These are phyloP conservation scores for Cryphonectria parasitica DNA, from an alignment of 2,329 filamentous ascomycete species.

Conservation along the genomic window DNA sequence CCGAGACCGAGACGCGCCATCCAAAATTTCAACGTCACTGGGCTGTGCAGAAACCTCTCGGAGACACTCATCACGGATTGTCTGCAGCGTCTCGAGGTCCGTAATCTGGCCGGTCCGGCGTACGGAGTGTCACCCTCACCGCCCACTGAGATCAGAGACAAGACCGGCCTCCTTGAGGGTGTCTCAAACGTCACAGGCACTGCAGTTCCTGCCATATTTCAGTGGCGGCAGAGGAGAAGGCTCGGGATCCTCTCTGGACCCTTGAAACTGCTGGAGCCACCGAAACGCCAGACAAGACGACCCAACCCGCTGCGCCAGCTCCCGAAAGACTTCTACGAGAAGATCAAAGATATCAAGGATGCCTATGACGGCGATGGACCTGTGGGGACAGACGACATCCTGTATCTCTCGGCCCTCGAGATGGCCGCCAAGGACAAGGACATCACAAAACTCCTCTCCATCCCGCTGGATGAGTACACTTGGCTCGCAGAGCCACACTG, in stretches of 20 bases:
- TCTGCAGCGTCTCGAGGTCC: conserved; percentile 17
- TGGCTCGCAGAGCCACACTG: conserved; percentile 26
- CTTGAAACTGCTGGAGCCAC: conserved; percentile 13
- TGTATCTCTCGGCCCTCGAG: conserved; percentile 19
- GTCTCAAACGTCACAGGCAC: conserved; percentile 25
- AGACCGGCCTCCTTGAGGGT: conserved; percentile 19
- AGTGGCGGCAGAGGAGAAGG: conserved; percentile 24
- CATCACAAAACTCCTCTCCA: conserved; percentile 26
- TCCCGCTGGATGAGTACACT: conserved; percentile 20
- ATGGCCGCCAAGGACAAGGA: conserved; percentile 28
- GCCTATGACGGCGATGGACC: not conserved
- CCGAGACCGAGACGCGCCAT: not conserved
- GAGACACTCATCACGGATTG: conserved; percentile 26
- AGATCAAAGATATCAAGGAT: conserved; percentile 1
- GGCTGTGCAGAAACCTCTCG: conserved; percentile 25
- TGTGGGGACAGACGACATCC: conserved; percentile 14
- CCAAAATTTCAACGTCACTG: conserved; percentile 19
- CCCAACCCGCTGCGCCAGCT: conserved; percentile 20
- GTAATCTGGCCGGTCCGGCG: conserved; percentile 8
- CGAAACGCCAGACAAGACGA: conserved; percentile 5
- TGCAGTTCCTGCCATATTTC: conserved; percentile 23
- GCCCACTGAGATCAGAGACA: conserved; percentile 16
- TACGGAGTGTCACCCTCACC: conserved; percentile 9
- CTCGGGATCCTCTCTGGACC: conserved; percentile 7
- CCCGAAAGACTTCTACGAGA: conserved; percentile 15